These are phyloP conservation scores for Raddia distichophylla DNA, from an alignment of 176 grass and related monocot species.

Conservation along the genomic window DNA sequence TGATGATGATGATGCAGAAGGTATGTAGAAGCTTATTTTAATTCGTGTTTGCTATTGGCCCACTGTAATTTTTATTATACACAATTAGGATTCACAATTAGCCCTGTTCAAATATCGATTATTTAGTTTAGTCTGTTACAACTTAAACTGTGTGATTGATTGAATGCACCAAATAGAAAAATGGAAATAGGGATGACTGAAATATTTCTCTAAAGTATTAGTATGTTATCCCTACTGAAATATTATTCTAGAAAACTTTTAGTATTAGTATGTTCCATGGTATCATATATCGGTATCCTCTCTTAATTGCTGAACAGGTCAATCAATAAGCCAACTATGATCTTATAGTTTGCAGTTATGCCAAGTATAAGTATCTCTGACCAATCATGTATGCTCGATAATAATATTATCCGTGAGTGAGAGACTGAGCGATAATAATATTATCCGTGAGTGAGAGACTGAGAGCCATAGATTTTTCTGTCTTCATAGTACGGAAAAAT, in stretches of 20 bases:
- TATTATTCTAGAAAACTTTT: too few species aligned
- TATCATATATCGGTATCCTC: too few species aligned
- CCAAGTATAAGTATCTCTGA: neutral
- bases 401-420: neutral
- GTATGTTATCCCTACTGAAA: too few species aligned
- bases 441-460: neutral
- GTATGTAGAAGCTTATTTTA: constrained; percentile 15
- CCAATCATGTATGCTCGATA: neutral
- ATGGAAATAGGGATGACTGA: too few species aligned
- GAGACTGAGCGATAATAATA: neutral
- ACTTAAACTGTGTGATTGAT: too few species aligned
- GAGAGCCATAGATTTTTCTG: neutral
- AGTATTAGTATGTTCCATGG: too few species aligned
- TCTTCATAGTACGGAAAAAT: too few species aligned
- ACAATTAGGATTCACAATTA: neutral
- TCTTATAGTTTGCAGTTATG: neutral
- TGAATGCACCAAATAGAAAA: too few species aligned
- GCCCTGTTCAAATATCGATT: too few species aligned
- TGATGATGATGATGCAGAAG: constrained; percentile 54
- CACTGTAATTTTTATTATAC: neutral
- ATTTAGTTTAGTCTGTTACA: too few species aligned
- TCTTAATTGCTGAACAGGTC: neutral
- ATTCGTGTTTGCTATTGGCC: neutral
- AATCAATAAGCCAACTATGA: neutral
- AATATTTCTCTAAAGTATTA: too few species aligned